Base-by-base conservation (phyloP, 202 grass and related monocot genomes). In the Schoenoplectus tabernaemontani region DNA sequence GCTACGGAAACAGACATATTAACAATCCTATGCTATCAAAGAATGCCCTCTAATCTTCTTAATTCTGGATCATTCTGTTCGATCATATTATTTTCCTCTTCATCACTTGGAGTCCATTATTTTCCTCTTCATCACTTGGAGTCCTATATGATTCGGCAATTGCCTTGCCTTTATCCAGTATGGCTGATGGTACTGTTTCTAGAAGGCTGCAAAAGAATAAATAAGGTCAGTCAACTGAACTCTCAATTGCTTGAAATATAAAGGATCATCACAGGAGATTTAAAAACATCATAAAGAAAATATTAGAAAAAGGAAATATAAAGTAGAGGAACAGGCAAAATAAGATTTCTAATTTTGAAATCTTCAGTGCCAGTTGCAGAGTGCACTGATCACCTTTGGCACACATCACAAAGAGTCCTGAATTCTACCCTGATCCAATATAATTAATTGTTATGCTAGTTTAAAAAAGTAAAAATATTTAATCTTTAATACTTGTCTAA, bases 81-180 rank as follows among this genome's bases (percentile, higher is more conserved):
- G 41, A 78, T 37, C 76, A 36, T 80, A n/a, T n/a, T n/a, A n/a
- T n/a, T n/a, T n/a, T n/a, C n/a, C n/a, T n/a, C n/a, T n/a, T n/a
- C n/a, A n/a, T n/a, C n/a, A n/a, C n/a, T n/a, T n/a, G n/a, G n/a
- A n/a, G n/a, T n/a, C n/a, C n/a, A 34, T 54, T 38, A 47, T 84
- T 73, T 28, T 77, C 87, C 64, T 82, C 87, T 12, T 82, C 82
- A 59, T 86, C 75, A 17, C 65, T 42, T 34, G 93, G 91, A 65
- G 79, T 83, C 61, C 82, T 84, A 82, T 93, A 97, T 64, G 93
- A 87, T 80, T 97, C 91, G 75, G 93, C 93, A 80, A 97, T 97
- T 3, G 91, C 93, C 83, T 97, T 97, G 24, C 91, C 93, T 91
- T 97, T 90, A 42, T 97, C 91, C 71, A 93, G 59, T 17, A 91